Evolutionary conservation across 345 rosid genomes (phyloP), one percentile per base, ranked within the genome.

Genomic region (Stellera chamaejasme): DNA sequence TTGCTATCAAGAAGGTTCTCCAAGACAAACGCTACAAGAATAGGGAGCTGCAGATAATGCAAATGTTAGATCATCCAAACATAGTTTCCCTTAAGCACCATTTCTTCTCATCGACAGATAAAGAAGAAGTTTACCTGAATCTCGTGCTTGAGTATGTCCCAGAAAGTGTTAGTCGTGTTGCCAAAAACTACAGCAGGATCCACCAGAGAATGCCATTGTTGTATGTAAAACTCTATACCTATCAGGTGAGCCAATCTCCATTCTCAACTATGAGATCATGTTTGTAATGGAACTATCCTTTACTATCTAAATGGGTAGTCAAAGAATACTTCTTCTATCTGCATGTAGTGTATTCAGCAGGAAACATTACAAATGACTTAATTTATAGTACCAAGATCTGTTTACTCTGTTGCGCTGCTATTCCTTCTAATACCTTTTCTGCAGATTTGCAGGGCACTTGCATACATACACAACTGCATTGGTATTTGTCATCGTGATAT

Each of bases 371-470:
- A n/a, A n/a, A n/a, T n/a, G n/a, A n/a, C n/a, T n/a, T n/a, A n/a
- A n/a, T n/a, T n/a, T n/a, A n/a, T n/a, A n/a, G n/a, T n/a, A n/a
- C n/a, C n/a, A n/a, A n/a, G n/a, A n/a, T n/a, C n/a, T n/a, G n/a
- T n/a, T n/a, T n/a, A n/a, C n/a, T n/a, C n/a, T 36, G n/a, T n/a
- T 46, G 10, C 7, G 39, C 52, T 49, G 52, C 10, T 23, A 7
- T 49, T 10, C 52, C 52, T 68, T 52, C 49, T 65, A 56, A 49
- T 50, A 52, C 50, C 60, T 65, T 4, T 32, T 58, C 41, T 70
- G 63, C 89, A 89, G 97, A 89, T 89, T 59, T 89, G 95, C 76
- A 83, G 97, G 83, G 97, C 97, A n/a, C 95, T 89, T 69, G 89
- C 95, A 44, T 89, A 85, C 69, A 68, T 89, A 60, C 97, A 89